Evolutionary conservation across 148 eudicot genomes (phyloP).

Genomic region (Drosera capensis): DNA sequence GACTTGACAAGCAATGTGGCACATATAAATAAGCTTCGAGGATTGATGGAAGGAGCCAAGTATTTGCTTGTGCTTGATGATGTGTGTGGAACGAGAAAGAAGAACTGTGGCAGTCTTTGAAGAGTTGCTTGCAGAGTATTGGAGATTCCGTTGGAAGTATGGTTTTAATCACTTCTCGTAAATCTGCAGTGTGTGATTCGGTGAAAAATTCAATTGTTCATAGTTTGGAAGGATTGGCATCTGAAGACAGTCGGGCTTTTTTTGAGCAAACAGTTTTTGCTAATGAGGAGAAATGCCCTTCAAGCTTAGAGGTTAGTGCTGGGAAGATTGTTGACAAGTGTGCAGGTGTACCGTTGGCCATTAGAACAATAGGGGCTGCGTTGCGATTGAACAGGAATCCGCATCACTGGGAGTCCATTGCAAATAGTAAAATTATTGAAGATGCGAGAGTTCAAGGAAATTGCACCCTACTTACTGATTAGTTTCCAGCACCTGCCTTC

Average conservation of each 20-base stretch:
- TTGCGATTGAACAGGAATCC: neutral
- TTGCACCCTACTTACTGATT: constrained; percentile 5
- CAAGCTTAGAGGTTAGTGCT: constrained; percentile 5
- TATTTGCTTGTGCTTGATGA: constrained; percentile 15
- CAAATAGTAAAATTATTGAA: constrained; percentile 4
- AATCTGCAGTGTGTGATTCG: neutral
- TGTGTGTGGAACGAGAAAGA: constrained; percentile 7
- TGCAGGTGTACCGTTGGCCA: constrained; percentile 14
- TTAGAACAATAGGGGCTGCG: neutral
- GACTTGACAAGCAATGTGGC: too few relatives aligned
- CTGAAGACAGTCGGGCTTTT: constrained; percentile 7
- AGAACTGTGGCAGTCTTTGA: constrained; percentile 6
- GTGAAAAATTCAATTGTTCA: neutral
- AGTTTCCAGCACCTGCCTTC: constrained; percentile 8
- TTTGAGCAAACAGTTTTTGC: constrained; percentile 5
- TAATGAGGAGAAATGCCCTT: neutral
- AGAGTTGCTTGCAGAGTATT: neutral
- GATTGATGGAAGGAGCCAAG: too few relatives aligned
- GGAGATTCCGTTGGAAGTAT: constrained; percentile 1
- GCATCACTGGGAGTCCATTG: constrained; percentile 7
- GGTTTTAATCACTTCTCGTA: constrained; percentile 9
- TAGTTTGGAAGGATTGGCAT: neutral
- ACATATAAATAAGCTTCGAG: too few relatives aligned
- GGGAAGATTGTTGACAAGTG: constrained; percentile 10
- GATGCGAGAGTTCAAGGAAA: neutral